phyloP scores from a whole-genome alignment of 305 asterid species.

The Plantago coronopus region DNA sequence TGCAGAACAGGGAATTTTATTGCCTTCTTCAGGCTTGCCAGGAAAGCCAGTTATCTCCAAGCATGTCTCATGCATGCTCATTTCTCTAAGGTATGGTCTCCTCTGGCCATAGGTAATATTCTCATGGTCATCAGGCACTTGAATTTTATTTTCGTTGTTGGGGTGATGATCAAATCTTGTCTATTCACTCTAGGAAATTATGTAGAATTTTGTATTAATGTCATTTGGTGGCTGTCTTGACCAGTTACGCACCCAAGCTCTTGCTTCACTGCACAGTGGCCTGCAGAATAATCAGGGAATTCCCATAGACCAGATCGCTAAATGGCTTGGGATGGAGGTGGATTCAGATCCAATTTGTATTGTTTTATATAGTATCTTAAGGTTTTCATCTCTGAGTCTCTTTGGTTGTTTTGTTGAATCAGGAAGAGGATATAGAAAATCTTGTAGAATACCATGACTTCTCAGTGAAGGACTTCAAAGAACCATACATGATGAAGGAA shows the following conservation, averaged over 20 bases:
- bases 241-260: conserved; percentile 93
- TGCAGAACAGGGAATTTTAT: conserved; percentile 91
- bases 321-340: conserved; percentile 99
- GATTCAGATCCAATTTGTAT: conserved; percentile 17
- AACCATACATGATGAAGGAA: conserved; percentile 97
- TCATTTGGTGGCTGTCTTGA: conserved; percentile 31
- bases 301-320: conserved; percentile 69
- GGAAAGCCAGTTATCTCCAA: conserved; percentile 90
- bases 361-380: conserved; percentile 23
- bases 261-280: conserved; percentile 87
- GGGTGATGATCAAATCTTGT: conserved; percentile 12
- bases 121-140: background rate
- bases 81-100: conserved; percentile 77
- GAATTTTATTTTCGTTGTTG: background rate
- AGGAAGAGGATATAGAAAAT: conserved; percentile 84
- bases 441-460: conserved; percentile 84
- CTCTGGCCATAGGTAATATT: conserved; percentile 9
- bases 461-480: conserved; percentile 81
- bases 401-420: conserved; percentile 24
- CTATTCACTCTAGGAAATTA: background rate
- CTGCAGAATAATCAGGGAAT: conserved; percentile 95
- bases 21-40: conserved; percentile 94
- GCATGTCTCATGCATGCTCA: conserved; percentile 99
- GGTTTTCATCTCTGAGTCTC: conserved; percentile 13
- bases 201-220: conserved; percentile 8